Evolutionary conservation across 352 stramenopile genomes (phyloP).

Genomic region (Globisporangium splendens): DNA sequence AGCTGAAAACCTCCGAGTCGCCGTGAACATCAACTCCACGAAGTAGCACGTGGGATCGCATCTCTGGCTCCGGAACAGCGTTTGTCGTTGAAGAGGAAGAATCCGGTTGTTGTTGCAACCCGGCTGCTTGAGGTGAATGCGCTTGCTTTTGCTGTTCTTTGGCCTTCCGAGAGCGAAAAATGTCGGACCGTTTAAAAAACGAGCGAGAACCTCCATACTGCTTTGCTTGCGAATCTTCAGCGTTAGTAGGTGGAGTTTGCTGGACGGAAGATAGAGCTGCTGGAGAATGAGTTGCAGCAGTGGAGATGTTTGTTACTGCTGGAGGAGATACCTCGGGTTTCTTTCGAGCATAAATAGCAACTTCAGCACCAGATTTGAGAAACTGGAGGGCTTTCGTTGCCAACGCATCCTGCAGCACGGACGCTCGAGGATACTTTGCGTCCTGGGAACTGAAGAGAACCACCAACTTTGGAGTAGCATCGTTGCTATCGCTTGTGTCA

Average conservation of each 20-base stretch:
- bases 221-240: background rate
- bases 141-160: slow-evolving; percentile 7
- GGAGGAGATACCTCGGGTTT: background rate
- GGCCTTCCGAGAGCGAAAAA: slow-evolving; percentile 21
- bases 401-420: slow-evolving; percentile 20
- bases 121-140: background rate
- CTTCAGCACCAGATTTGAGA: slow-evolving; percentile 6
- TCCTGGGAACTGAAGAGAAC: slow-evolving; percentile 31
- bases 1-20: slow-evolving; percentile 7
- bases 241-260: background rate
- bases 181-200: slow-evolving; percentile 26
- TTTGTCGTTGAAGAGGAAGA: background rate
- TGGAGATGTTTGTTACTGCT: background rate
- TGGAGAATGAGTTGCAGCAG: background rate
- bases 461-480: background rate
- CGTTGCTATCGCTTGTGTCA: background rate
- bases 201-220: slow-evolving; percentile 9
- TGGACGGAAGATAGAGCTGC: background rate
- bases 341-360: slow-evolving; percentile 18
- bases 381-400: slow-evolving; percentile 37
- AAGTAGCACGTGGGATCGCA: slow-evolving; percentile 11
- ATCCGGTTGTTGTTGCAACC: background rate
- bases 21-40: slow-evolving; percentile 3
- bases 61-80: background rate
- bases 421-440: slow-evolving; percentile 19